Evolutionary conservation across 768 basidiomycete genomes (phyloP).

Genomic region (Lactifluus rugatus): DNA sequence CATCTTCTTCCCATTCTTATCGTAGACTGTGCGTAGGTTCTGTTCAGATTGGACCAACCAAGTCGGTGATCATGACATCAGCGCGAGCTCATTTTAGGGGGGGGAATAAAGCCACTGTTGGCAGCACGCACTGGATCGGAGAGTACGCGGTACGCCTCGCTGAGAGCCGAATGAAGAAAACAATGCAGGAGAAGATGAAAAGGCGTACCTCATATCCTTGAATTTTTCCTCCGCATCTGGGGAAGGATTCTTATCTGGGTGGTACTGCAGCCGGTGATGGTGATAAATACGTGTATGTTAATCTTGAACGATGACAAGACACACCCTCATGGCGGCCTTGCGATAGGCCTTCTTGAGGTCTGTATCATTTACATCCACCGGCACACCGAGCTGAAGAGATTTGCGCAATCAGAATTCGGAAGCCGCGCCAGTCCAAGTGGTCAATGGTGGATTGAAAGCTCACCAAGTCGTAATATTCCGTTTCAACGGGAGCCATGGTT

Average conservation of each 20-base stretch:
- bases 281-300: neutral
- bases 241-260: slow-evolving; percentile 91
- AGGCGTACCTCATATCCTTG: slow-evolving; percentile 80
- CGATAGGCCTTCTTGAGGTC: slow-evolving; percentile 92
- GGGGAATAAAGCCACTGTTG: neutral
- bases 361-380: slow-evolving; percentile 64
- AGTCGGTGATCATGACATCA: neutral
- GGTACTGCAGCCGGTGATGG: slow-evolving; percentile 44
- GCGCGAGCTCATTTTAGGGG: neutral
- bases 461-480: slow-evolving; percentile 78
- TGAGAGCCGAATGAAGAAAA: slow-evolving; percentile 24
- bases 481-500: slow-evolving; percentile 78
- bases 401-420: slow-evolving; percentile 7
- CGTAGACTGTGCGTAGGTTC: slow-evolving; percentile 84
- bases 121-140: slow-evolving; percentile 55
- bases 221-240: slow-evolving; percentile 94
- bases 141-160: slow-evolving; percentile 92
- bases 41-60: slow-evolving; percentile 24
- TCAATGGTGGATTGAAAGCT: neutral
- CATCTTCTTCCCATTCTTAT: slow-evolving; percentile 90
- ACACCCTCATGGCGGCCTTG: slow-evolving; percentile 86
- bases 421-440: too few species aligned
- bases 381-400: slow-evolving; percentile 51
- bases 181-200: neutral
- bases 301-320: slow-evolving; percentile 13